Evolutionary conservation across 352 stramenopile species (phyloP), one percentile per base, ranked within the genome.

Genomic region (Phytophthora litchii): DNA sequence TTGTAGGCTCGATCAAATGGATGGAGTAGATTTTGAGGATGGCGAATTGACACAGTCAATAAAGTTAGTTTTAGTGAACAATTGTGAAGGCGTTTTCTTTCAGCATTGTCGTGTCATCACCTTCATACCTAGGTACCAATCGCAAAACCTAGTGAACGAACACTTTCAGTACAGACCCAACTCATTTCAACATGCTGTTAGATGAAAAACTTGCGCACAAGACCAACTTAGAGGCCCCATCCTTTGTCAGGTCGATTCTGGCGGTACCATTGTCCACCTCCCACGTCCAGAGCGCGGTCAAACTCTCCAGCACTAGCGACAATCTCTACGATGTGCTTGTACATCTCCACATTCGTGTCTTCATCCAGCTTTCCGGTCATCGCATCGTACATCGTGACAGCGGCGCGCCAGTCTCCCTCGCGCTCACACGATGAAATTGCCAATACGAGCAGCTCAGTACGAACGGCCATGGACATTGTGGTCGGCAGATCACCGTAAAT

Each of bases 1-100:
- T 95, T 20, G 43, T 94, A 7, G 84, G 86, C 16, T 93, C 86
- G 14, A 90, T 94, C 60, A 94, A 94, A 61, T 94, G 84, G 82
- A 89, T 92, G 67, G 84, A 94, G 47, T 94, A 66, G 66, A 16
- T 59, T 40, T 58, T 47, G n/a, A 46, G 16, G 16, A 34, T 42
- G 23, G 13, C 41, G 6, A 48, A 32, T 12, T 11, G 41, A 20
- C 20, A 38, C 20, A 38, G 17, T 48, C 20, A 36, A 67, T 67
- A 62, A 56, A 67, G 52, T 63, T 62, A 67, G 35, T 52, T 63
- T 55, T 63, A 62, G 53, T 47, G 32, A 57, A 53, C 44, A 31
- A 56, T 53, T 48, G 43, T 7, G 19, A 48, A 27, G 3, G 23
- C 23, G 23, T 27, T 42, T 46, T 41, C 5, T 40, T 31, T 42